Evolutionary conservation across 805 yeast species (phyloP).

Genomic region (Candida coquimbonensis): DNA sequence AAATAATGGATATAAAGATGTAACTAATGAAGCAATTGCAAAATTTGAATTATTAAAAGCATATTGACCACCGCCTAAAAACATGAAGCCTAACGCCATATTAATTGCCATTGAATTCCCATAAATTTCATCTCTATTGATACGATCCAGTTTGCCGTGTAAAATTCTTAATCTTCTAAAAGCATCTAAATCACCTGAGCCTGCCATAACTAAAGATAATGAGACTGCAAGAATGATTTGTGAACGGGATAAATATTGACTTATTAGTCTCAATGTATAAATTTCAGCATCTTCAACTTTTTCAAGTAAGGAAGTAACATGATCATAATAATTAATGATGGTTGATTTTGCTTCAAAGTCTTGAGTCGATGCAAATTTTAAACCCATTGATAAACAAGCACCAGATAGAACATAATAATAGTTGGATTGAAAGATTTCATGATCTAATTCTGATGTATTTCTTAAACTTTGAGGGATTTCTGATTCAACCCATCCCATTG

Average conservation of each 20-base stretch:
- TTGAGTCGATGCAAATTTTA: constrained; percentile 69
- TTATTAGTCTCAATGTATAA: constrained; percentile 54
- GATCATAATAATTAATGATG: constrained; percentile 36
- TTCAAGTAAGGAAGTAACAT: constrained; percentile 8
- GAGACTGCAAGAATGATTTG: constrained; percentile 59
- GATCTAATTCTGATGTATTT: constrained; percentile 20
- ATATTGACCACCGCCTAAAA: constrained; percentile 89
- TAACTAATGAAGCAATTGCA: constrained; percentile 61
- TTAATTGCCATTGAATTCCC: constrained; percentile 75
- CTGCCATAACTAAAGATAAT: constrained; percentile 74
- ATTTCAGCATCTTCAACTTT: constrained; percentile 21
- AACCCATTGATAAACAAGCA: constrained; percentile 61
- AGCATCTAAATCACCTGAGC: constrained; percentile 79
- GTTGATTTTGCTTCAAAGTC: constrained; percentile 47
- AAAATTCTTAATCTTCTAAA: constrained; percentile 66
- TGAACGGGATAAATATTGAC: constrained; percentile 44
- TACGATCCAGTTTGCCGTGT: constrained; percentile 38
- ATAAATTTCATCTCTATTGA: constrained; percentile 31
- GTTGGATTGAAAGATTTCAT: constrained; percentile 38
- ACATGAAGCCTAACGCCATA: constrained; percentile 79
- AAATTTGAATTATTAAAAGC: constrained; percentile 58
- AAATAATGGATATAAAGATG: constrained; percentile 73
- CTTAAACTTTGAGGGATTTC: constrained; percentile 47
- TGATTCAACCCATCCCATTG: constrained; percentile 20
- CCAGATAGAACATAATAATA: constrained; percentile 69